Evolutionary conservation across 345 rosid genomes (phyloP).

Genomic region (Microcos paniculata): DNA sequence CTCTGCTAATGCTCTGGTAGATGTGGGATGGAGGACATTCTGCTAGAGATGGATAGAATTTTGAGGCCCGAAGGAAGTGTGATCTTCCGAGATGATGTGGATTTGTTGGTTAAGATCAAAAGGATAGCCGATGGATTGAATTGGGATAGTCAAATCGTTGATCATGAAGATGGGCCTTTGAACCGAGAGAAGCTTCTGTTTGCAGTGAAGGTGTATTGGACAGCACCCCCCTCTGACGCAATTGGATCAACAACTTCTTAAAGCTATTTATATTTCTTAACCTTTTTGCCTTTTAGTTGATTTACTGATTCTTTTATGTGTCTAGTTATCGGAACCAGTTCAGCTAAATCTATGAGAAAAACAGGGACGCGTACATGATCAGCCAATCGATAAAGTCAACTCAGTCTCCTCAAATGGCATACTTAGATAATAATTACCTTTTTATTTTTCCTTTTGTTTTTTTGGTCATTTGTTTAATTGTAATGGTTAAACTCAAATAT

Average conservation of each 20-base stretch:
- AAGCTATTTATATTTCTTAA: neutral
- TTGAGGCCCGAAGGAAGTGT: constrained; percentile 66
- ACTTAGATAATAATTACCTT: neutral
- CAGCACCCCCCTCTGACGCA: constrained; percentile 34
- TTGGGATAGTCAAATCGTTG: constrained; percentile 51
- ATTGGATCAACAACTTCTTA: constrained; percentile 15
- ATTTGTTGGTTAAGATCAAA: constrained; percentile 51
- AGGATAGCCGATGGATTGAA: constrained; percentile 44
- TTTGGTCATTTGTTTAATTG: neutral
- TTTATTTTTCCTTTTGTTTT: neutral
- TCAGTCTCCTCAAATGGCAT: neutral
- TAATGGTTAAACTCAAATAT: neutral
- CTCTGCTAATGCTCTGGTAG: constrained; percentile 19
- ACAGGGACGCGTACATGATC: neutral
- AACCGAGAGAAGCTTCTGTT: constrained; percentile 56
- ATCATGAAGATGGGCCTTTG: constrained; percentile 69
- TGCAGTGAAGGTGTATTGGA: constrained; percentile 56
- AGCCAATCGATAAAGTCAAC: neutral
- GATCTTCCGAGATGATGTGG: constrained; percentile 60
- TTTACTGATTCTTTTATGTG: neutral
- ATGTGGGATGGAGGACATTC: constrained; percentile 52
- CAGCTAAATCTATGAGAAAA: neutral
- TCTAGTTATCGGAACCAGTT: neutral
- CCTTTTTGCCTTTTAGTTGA: neutral
- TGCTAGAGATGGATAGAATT: constrained; percentile 67